phyloP scores from a whole-genome alignment of 768 basidiomycete genomes.

The Mycena floridula region DNA sequence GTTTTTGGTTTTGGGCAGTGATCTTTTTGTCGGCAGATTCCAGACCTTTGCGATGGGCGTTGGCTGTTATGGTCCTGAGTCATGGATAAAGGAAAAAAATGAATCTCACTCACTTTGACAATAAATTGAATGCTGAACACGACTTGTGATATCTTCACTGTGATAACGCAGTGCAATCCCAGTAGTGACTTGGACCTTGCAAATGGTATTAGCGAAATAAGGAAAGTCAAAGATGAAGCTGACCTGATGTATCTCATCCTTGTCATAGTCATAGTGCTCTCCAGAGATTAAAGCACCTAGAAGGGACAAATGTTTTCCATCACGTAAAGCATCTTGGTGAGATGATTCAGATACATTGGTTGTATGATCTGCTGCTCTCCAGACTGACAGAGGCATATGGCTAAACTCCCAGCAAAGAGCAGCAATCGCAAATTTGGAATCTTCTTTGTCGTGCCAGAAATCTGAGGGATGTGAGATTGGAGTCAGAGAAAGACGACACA shows the following conservation, averaged over 20 bases:
- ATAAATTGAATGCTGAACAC: no score
- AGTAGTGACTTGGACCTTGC: no score
- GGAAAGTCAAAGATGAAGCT: neutral
- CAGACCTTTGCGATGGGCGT: no score
- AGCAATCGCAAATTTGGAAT: neutral
- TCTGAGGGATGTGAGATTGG: neutral
- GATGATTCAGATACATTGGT: conserved; percentile 4
- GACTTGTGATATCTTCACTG: no score
- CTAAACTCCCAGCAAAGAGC: conserved; percentile 4
- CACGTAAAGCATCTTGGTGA: conserved; percentile 4
- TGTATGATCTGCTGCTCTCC: conserved; percentile 2
- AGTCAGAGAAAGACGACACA: neutral
- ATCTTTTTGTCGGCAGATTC: no score
- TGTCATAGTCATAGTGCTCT: neutral
- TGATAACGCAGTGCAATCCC: no score
- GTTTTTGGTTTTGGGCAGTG: no score
- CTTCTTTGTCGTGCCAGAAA: neutral
- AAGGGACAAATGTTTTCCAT: neutral
- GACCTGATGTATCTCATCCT: neutral
- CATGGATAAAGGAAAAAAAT: conserved; percentile 9
- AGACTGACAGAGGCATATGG: conserved; percentile 4
- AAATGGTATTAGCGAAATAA: no score
- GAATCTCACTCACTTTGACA: no score
- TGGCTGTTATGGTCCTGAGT: no score
- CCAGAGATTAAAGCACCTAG: neutral